Evolutionary conservation across 441 rosid genomes (phyloP), one percentile per base, ranked within the genome.

Genomic region (Populus hybrid): DNA sequence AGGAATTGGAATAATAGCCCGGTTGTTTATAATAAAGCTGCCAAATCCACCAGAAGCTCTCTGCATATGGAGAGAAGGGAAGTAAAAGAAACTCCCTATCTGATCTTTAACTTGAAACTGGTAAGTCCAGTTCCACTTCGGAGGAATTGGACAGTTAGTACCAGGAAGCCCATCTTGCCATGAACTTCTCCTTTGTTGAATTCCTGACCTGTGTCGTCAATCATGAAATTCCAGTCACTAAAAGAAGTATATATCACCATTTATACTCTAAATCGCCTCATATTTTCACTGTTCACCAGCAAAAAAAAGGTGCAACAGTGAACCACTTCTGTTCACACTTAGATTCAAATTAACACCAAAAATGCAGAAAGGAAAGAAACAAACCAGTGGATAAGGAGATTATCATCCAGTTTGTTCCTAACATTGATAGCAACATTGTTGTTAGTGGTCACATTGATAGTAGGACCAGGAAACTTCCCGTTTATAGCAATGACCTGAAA

Each of bases 121-220:
- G 82, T 94, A 95, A 80, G 98, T 95, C 97, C 95, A 94, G 84
- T 94, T 95, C 99, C 97, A 90, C 83, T 89, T 91, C 35, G 93
- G 86, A 67, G 97, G 97, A 70, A 95, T 94, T 26, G 99, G 99
- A 82, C 98, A 95, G 75, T 91, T 95, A 4, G 98, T 96, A 70
- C 99, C 99, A 67, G 77, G 85, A 64, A 96, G 82, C 78, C 98
- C 99, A 83, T 96, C 99, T 89, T 93, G 99, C 99, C 99, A 96
- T 7, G 98, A 96, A 67, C 88, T 85, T 75, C 94, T 89, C 81
- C 99, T 88, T 78, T 91, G 93, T 75, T 94, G 93, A 84, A 95
- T 80, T 75, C 99, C 99, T 78, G 92, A 82, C 99, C 99, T 95
- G 82, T 72, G 12, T 70, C 2, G 82, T 10, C 75, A 76, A 80